Conservation (phyloP, 2,329 filamentous ascomycete genomes). For the Diaporthe velutina region DNA sequence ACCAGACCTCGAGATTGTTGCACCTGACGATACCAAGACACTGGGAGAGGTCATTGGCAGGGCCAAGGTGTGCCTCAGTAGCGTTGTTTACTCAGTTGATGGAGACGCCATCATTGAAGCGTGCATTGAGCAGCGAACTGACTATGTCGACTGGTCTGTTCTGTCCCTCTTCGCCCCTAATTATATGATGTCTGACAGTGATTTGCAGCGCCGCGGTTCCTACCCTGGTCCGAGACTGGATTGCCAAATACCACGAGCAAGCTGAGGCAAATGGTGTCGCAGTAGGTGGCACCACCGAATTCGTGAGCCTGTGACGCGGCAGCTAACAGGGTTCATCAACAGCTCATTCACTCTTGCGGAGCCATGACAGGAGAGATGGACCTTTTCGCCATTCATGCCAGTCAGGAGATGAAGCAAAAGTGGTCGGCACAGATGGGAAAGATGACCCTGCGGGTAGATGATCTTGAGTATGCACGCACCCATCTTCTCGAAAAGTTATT, state of each 20-base stretch:
- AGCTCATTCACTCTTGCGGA: slow-evolving; percentile 11
- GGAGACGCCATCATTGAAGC: slow-evolving; percentile 21
- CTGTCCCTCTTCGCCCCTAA: not conserved
- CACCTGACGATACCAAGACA: slow-evolving; percentile 1
- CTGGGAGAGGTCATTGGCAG: slow-evolving; percentile 26
- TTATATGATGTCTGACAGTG: not conserved
- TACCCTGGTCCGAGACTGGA: slow-evolving; percentile 26
- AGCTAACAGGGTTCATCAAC: not conserved
- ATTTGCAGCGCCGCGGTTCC: slow-evolving; percentile 8
- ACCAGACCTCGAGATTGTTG: slow-evolving; percentile 19
- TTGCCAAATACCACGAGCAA: slow-evolving; percentile 14
- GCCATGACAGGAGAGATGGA: slow-evolving; percentile 23
- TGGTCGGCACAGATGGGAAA: slow-evolving; percentile 13
- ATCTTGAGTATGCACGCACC: not conserved
- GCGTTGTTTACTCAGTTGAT: slow-evolving; percentile 27
- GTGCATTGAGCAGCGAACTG: slow-evolving; percentile 24
- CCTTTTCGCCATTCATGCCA: slow-evolving; percentile 6
- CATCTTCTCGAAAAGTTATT: not conserved
- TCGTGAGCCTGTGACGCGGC: not conserved
- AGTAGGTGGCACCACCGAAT: not conserved
- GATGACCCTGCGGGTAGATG: not conserved
- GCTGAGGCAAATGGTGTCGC: slow-evolving; percentile 22
- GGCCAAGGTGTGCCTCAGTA: slow-evolving; percentile 21
- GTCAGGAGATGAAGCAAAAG: not conserved
- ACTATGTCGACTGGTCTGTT: slow-evolving; percentile 28